Conservation (phyloP, 139 green algal genomes). For the Trebouxia sp. region DNA sequence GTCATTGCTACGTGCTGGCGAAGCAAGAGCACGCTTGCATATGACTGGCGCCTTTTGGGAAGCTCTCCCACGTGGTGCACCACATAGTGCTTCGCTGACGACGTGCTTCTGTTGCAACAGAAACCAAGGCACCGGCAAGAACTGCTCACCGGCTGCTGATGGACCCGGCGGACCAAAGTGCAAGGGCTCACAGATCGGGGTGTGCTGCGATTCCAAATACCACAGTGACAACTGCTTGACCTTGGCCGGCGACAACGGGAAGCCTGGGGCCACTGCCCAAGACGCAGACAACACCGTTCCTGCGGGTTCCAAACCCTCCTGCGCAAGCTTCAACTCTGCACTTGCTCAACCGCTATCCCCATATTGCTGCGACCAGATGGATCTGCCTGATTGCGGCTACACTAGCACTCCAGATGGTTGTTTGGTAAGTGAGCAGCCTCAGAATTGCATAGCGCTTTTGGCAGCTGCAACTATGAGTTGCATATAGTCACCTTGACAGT, state of each 20-base stretch:
- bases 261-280: not conserved
- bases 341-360: not conserved
- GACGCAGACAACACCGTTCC: not conserved
- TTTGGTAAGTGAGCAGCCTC: not conserved
- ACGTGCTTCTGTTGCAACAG: not conserved
- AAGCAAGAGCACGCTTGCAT: not conserved
- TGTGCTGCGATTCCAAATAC: not conserved
- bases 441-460: not conserved
- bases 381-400: not conserved
- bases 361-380: not conserved
- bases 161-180: not conserved
- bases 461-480: not conserved
- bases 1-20: not conserved
- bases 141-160: not conserved
- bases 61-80: not conserved
- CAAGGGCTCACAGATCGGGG: not conserved
- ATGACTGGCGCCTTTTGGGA: not conserved
- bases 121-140: not conserved
- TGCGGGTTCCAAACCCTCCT: not conserved
- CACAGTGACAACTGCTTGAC: not conserved
- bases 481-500: no score
- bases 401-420: not conserved
- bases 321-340: not conserved
- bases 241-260: no score
- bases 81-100: not conserved